Base-by-base conservation (phyloP, 208 protist species). In the Acanthamoeba triangularis region DNA sequence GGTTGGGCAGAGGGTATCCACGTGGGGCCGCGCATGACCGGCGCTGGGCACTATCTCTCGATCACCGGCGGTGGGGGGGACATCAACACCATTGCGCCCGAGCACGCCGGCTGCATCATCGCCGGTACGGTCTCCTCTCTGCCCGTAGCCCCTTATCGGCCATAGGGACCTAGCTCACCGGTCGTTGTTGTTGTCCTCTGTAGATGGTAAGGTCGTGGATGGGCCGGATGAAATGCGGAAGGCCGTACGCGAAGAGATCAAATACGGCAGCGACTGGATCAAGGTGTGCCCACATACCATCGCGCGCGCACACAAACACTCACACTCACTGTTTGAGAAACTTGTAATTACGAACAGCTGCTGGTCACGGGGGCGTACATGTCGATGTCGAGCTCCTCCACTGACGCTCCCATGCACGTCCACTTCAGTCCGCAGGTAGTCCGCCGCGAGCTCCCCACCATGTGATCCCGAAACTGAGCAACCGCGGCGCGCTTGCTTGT, bases 241-340 rank as follows among this genome's bases (percentile, higher is more conserved):
- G 44, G 87, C 87, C 33, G 87, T 93, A 37, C 52, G 87, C 1
- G 87, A 93, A 41, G 87, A 93, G 65, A 74, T 93, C 59, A 93
- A 93, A 20, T 93, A 78, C 23, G 87, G 87, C 33, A 93, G 87
- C 30, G 87, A 93, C 33, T 93, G 87, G 87, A 93, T 93, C 30
- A 93, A 93, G 87, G 87, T 76, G 2, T 65, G 2, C 2, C 20
- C 8, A 20, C 72, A 41, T 49, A 28, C 65, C 23, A 7, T 16
- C 52, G 7, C 52, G 52, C 52, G 16, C 14, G 25, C 63, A 52
- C 49, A 14, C 49, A 52, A 14, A 11, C 49, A 11, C 49, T 52
- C 49, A 52, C 49, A 11, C 49, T 4, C 56, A 61, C 56, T 61
- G 11, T 16, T 16, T 61, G 16, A 23, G 16, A 74, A 2, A 1